phyloP scores from a whole-genome alignment of 2,329 filamentous ascomycete species.

The Corinectria fuckeliana region DNA sequence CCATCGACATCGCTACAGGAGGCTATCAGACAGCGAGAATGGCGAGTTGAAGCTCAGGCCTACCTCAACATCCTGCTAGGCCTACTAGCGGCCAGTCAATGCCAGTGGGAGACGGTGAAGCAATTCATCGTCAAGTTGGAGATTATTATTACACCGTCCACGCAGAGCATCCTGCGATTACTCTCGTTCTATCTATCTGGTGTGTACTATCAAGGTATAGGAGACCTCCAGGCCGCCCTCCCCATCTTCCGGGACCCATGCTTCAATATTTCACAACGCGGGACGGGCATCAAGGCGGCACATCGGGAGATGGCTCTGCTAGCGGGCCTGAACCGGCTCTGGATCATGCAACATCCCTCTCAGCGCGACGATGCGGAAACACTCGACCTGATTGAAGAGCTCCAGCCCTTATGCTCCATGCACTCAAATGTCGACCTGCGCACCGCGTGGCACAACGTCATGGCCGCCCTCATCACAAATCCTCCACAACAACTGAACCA shows the following conservation, averaged over 20 bases:
- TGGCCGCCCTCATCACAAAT: slow-evolving; percentile 69
- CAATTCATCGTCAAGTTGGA: slow-evolving; percentile 62
- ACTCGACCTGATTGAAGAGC: slow-evolving; percentile 65
- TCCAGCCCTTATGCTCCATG: slow-evolving; percentile 71
- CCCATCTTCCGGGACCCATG: slow-evolving; percentile 67
- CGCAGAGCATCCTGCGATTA: slow-evolving; percentile 50
- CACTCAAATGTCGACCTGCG: slow-evolving; percentile 78
- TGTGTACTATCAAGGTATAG: slow-evolving; percentile 77
- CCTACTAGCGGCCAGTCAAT: slow-evolving; percentile 72
- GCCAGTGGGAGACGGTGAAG: slow-evolving; percentile 71
- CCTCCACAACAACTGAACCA: slow-evolving; percentile 72
- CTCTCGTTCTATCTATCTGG: slow-evolving; percentile 76
- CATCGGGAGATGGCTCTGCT: slow-evolving; percentile 71
- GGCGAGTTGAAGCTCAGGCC: slow-evolving; percentile 70
- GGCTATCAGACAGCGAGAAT: slow-evolving; percentile 65
- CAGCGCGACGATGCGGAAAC: slow-evolving; percentile 65
- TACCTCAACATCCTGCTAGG: slow-evolving; percentile 76
- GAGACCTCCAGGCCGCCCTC: slow-evolving; percentile 73
- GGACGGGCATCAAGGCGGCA: slow-evolving; percentile 53
- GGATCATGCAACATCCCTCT: slow-evolving; percentile 71
- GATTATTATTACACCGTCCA: slow-evolving; percentile 48
- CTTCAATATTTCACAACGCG: slow-evolving; percentile 55
- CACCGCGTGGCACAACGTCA: slow-evolving; percentile 78
- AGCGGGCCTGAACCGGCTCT: slow-evolving; percentile 70
- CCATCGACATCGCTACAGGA: slow-evolving; percentile 60